Base-by-base conservation (phyloP, 2,329 filamentous ascomycete genomes). In the Hypoxylon sp. region DNA sequence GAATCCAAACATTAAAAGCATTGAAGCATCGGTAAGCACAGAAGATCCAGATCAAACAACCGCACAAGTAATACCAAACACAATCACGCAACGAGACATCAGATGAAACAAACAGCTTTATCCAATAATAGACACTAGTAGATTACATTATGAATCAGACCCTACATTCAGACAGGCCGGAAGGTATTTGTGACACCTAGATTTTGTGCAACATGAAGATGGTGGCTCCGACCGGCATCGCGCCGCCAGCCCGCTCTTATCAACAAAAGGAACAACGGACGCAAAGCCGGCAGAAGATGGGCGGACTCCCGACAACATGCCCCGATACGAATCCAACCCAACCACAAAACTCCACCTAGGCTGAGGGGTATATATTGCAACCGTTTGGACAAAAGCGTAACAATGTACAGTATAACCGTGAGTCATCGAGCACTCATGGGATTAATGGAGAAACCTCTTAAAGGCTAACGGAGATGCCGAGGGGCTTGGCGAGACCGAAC, bases 401-500 rank as follows among this genome's bases (percentile, higher is more conserved):
- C 52, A 59, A 62, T 62, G 27, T 55, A 60, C 44, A 58, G 15
- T 45, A 42, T 12, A 19, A 27, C 15, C 36, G 25, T 32, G 8
- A 55, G 12, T 43, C 11, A 26, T 30, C 29, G 26, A 26, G 20
- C 36, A 26, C 16, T 6, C 23, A 29, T 20, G 26, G 20, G 16
- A 12, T 34, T 38, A 35, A 16, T 25, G 9, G 5, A 7, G n/a
- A n/a, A n/a, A n/a, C 21, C 19, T 12, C 43, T 59, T 56, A 62
- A 7, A 63, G 20, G 58, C 40, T 54, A n/a, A n/a, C n/a, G n/a
- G n/a, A n/a, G 47, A 67, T 66, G 35, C 62, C 62, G 13, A 67
- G 64, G 23, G 58, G 51, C 5, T 40, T 40, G 2, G 63, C 63
- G 17, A 58, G 51, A 23, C 64, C 63, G 61, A 90, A 97, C 79